A percentile compares a stretch with the other conserved stretches of the same genome.
These are phyloP conservation scores for Pseudocercospora musae DNA, from an alignment of 2,329 filamentous ascomycete genomes.

Conservation along the genomic window DNA sequence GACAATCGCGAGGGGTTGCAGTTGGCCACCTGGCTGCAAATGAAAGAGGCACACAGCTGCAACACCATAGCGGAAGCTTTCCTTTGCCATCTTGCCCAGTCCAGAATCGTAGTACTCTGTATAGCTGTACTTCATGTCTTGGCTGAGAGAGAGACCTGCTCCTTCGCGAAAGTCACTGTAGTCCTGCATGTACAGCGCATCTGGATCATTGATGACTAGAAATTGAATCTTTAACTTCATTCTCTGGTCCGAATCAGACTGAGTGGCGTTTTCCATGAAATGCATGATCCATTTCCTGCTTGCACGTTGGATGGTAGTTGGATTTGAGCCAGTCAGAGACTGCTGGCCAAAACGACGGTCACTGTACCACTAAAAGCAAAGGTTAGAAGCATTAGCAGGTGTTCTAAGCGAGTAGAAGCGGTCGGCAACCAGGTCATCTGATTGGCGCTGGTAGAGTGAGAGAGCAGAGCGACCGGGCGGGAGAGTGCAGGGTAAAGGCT, in stretches of 20 bases:
- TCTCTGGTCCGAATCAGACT: constrained; percentile 25
- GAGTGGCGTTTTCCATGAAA: constrained; percentile 37
- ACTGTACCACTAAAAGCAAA: constrained; percentile 36
- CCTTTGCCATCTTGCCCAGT: constrained; percentile 8
- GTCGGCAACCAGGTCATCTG: no score
- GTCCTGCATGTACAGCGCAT: constrained; percentile 44
- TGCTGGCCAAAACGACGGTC: constrained; percentile 48
- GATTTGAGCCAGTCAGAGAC: constrained; percentile 39
- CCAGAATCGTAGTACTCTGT: constrained; percentile 14
- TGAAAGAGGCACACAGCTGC: constrained; percentile 32
- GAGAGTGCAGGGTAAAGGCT: no score
- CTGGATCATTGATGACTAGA: constrained; percentile 30
- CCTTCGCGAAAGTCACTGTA: constrained; percentile 45
- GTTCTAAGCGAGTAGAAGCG: no score
- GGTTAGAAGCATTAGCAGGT: no score
- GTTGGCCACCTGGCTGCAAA: constrained; percentile 38
- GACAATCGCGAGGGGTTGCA: constrained; percentile 51
- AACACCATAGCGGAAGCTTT: constrained; percentile 14
- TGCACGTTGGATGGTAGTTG: constrained; percentile 41
- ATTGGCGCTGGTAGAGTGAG: no score
- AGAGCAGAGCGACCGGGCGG: no score
- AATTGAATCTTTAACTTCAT: constrained; percentile 36
- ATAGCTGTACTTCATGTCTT: constrained; percentile 19
- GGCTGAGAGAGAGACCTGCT: constrained; percentile 11
- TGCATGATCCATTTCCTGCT: constrained; percentile 34